A percentile compares a stretch with the other conserved stretches of the same genome.
phyloP scores from a whole-genome alignment of 2,329 filamentous ascomycete genomes.

The Arthrobotrys sinensis region DNA sequence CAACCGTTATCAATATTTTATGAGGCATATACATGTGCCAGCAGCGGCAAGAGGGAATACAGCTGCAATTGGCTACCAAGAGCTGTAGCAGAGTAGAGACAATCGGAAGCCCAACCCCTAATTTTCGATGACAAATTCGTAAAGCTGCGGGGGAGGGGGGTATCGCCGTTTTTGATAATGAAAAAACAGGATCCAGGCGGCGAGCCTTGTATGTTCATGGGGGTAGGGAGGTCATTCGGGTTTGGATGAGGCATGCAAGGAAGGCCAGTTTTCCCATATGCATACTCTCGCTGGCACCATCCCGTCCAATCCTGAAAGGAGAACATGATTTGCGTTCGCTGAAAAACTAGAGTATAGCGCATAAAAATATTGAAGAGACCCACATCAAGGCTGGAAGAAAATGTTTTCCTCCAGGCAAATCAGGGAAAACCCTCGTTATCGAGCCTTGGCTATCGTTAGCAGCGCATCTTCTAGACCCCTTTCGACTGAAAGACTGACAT shows the following conservation, averaged over 20 bases:
- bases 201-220: slow-evolving; percentile 7
- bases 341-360: slow-evolving; percentile 13
- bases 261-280: slow-evolving; percentile 26
- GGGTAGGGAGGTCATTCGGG: slow-evolving; percentile 35
- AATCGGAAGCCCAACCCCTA: neutral
- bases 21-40: slow-evolving; percentile 38
- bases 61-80: slow-evolving; percentile 35
- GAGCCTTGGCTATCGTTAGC: slow-evolving; percentile 43
- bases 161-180: slow-evolving; percentile 32
- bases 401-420: slow-evolving; percentile 55
- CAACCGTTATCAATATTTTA: slow-evolving; percentile 41
- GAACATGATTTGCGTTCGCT: slow-evolving; percentile 29
- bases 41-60: slow-evolving; percentile 29
- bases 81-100: neutral
- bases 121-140: slow-evolving; percentile 49
- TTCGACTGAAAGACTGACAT: slow-evolving; percentile 34
- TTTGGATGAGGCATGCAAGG: neutral
- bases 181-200: slow-evolving; percentile 27
- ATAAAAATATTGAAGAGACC: slow-evolving; percentile 21
- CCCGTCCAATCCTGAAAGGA: slow-evolving; percentile 17
- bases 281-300: slow-evolving; percentile 15
- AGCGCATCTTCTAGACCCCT: slow-evolving; percentile 9
- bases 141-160: slow-evolving; percentile 3
- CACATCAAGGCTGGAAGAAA: slow-evolving; percentile 48
- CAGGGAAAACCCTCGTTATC: slow-evolving; percentile 20